Conservation (phyloP, 805 yeast species). For the Naumovozyma castellii region DNA sequence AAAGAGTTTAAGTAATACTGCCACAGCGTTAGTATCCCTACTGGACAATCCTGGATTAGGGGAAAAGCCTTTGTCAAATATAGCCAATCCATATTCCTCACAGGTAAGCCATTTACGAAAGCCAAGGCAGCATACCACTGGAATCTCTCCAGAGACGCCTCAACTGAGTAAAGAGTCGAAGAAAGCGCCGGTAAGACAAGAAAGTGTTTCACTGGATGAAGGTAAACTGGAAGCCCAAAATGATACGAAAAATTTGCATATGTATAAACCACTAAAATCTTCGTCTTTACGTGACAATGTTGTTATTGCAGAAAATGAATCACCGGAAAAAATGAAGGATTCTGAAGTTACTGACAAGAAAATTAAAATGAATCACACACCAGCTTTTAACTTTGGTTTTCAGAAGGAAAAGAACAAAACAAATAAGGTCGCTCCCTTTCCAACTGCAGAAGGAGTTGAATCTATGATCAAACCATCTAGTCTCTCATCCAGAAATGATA, state of each 20-base stretch:
- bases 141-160: conserved; percentile 9
- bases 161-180: background rate
- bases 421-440: too few species aligned
- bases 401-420: too few species aligned
- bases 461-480: too few species aligned
- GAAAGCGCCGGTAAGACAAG: conserved; percentile 5
- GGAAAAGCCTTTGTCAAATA: conserved; percentile 9
- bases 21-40: conserved; percentile 40
- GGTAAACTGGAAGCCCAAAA: background rate
- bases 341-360: background rate
- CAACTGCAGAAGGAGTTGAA: too few species aligned
- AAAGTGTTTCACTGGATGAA: conserved; percentile 1
- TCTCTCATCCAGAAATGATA: too few species aligned
- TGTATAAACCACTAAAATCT: conserved; percentile 32
- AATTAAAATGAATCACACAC: background rate
- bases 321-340: conserved; percentile 7
- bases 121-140: conserved; percentile 9
- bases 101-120: conserved; percentile 10
- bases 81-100: conserved; percentile 38
- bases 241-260: conserved; percentile 9
- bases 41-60: conserved; percentile 26
- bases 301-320: conserved; percentile 13
- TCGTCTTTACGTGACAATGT: conserved; percentile 31
- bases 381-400: background rate
- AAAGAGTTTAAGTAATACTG: conserved; percentile 45